Percentiles rank a stretch among this genome's conserved stretches.
Evolutionary conservation across 139 green algal genomes (phyloP).

Genomic region (Picocystis salinarum): DNA sequence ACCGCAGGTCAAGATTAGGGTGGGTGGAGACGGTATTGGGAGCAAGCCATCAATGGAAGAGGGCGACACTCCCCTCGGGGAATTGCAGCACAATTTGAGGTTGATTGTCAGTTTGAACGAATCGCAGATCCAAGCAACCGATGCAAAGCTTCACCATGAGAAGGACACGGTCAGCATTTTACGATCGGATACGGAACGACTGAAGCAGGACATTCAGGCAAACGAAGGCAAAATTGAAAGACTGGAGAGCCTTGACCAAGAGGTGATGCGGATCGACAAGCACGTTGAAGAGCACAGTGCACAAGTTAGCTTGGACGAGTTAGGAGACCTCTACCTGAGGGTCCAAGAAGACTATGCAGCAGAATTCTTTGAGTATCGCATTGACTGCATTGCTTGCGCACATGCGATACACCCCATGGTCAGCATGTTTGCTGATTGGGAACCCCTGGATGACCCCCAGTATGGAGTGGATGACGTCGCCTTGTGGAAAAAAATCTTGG

Average conservation of each 20-base stretch:
- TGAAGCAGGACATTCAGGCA: too few species aligned
- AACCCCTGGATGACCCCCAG: constrained; percentile 30
- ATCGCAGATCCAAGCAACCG: constrained; percentile 57
- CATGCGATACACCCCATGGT: constrained; percentile 21
- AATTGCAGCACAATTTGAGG: constrained; percentile 95
- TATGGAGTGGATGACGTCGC: constrained; percentile 19
- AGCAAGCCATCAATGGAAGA: too few species aligned
- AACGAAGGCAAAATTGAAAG: too few species aligned
- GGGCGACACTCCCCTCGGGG: constrained; percentile 62
- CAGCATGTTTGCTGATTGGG: constrained; percentile 25
- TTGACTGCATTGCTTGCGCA: constrained; percentile 16
- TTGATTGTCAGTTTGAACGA: constrained; percentile 61
- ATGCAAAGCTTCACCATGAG: constrained; percentile 55
- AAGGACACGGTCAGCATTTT: constrained; percentile 34
- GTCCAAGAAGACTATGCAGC: constrained; percentile 57
- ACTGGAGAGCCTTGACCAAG: too few species aligned
- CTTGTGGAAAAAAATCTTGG: constrained; percentile 43
- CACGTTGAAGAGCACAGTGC: too few species aligned
- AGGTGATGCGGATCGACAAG: too few species aligned
- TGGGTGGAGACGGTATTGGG: neutral
- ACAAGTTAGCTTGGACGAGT: constrained; percentile 61
- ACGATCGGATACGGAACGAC: constrained; percentile 15
- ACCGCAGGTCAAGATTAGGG: constrained; percentile 22
- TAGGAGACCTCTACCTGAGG: too few species aligned
- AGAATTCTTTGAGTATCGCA: constrained; percentile 57